Conservation (phyloP, 139 green algal genomes). For the Chlorella sorokiniana region DNA sequence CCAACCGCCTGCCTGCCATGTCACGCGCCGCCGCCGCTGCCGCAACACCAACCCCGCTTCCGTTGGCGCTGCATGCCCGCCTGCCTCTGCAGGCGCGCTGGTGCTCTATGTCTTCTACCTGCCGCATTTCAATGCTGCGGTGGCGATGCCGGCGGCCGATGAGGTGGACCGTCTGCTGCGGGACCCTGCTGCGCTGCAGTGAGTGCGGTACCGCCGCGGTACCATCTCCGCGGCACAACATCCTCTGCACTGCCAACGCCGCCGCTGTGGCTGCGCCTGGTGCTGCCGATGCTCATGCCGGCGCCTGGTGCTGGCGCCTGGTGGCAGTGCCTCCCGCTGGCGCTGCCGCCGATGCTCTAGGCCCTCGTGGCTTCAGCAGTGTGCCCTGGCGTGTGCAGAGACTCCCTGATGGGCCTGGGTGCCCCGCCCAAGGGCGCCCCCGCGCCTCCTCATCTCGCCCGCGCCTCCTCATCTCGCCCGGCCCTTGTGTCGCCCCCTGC, state of each 20-base stretch:
- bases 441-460: neutral
- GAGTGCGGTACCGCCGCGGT: neutral
- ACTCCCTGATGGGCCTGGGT: too few relatives aligned
- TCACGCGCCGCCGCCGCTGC: too few relatives aligned
- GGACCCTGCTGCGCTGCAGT: constrained; percentile 7
- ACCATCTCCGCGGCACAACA: neutral
- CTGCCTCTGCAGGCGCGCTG: constrained; percentile 4
- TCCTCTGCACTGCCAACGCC: neutral
- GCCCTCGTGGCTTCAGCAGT: too few relatives aligned
- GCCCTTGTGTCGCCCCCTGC: neutral
- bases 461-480: neutral
- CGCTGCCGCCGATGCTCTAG: too few relatives aligned
- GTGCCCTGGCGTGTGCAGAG: neutral
- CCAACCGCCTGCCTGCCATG: too few relatives aligned
- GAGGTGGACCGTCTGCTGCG: constrained; percentile 24
- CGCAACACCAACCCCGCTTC: too few relatives aligned
- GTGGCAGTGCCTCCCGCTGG: too few relatives aligned
- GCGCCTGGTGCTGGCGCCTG: too few relatives aligned
- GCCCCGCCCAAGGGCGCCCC: too few relatives aligned
- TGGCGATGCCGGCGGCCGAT: constrained; percentile 19
- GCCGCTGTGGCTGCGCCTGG: neutral
- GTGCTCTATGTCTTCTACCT: constrained; percentile 23
- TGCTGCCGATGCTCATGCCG: too few relatives aligned
- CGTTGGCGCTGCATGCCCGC: too few relatives aligned
- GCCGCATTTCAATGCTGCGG: constrained; percentile 19